Base-by-base conservation (phyloP, 1,139 yeast species). In the Yamadazyma trypodendri region DNA sequence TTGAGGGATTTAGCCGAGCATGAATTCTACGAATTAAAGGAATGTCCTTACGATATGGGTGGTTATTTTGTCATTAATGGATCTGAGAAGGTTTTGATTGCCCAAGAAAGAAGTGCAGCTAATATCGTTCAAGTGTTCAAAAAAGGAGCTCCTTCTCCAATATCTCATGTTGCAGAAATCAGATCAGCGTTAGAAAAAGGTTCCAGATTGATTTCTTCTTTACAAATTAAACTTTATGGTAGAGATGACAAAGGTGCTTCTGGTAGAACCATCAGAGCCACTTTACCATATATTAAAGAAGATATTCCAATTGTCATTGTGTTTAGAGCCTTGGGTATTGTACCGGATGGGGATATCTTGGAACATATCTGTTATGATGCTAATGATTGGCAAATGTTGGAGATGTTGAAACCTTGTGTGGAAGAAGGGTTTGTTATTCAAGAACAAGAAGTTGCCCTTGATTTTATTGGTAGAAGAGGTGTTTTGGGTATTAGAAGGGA, bases 31-130 rank as follows among this genome's bases (percentile, higher is more conserved):
- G 95, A 90, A 55, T 78, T 92, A 57, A 90, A 92, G 64, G 99
- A 92, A 66, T 92, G 99, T 68, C 98, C 98, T 22, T 92, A 87
- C 63, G 99, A 92, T 74, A 92, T 89, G 92, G 99, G 99, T 63
- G 99, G 99, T 46, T 92, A 92, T 65, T 92, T 92, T 59, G 94
- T 92, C 53, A 92, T 92, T 58, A 92, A 92, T 68, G 99, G 99
- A 54, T 89, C 97, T 18, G 99, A 92, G 64, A 92, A 92, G 65
- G 99, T 92, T 42, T 75, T 92, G 57, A 92, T 92, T 71, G 98
- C 98, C 17, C 99, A 92, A 67, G 99, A 92, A 67, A 81, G 98
- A 66, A 83, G 95, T 50, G 97, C 98, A 6, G 98, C 98, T 40
- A 92, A 92, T 59, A 92, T 92, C 52, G 98, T 92, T 30, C 98